Evolutionary conservation across 2,329 filamentous ascomycete genomes (phyloP).

Genomic region (Raffaelea deltoideospora): DNA sequence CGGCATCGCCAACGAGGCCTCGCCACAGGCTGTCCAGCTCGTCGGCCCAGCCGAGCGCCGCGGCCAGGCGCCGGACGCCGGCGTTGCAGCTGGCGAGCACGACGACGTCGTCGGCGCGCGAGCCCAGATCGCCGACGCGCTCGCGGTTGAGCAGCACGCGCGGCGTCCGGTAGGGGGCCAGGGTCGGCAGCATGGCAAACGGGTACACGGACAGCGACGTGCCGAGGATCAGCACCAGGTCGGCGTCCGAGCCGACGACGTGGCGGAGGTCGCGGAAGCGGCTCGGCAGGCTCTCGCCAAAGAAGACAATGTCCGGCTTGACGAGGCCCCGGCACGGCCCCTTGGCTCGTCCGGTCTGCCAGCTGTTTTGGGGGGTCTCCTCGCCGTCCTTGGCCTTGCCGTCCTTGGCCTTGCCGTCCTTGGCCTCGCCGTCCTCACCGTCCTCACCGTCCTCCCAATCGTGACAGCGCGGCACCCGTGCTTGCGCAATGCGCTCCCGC

Average conservation of each 20-base stretch:
- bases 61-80: conserved; percentile 64
- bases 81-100: conserved; percentile 70
- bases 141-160: conserved; percentile 81
- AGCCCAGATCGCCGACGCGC: conserved; percentile 63
- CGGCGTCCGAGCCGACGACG: conserved; percentile 26
- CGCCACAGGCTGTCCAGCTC: conserved; percentile 71
- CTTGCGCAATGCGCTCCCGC: conserved; percentile 49
- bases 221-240: conserved; percentile 21
- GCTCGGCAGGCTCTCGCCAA: conserved; percentile 50
- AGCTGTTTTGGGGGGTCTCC: too few species aligned
- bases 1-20: conserved; percentile 44
- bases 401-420: too few species aligned
- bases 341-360: too few species aligned
- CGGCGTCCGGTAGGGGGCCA: conserved; percentile 47
- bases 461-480: conserved; percentile 56
- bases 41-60: conserved; percentile 68
- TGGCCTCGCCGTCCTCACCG: too few species aligned
- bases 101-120: conserved; percentile 68
- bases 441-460: too few species aligned
- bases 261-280: conserved; percentile 45
- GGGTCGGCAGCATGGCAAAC: conserved; percentile 64
- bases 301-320: conserved; percentile 93
- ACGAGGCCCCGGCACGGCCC: conserved; percentile 57
- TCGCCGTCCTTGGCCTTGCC: too few species aligned
- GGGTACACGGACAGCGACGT: conserved; percentile 38